These are phyloP conservation scores for Microdochium trichocladiopsis DNA, from an alignment of 2,329 filamentous ascomycete species.

Conservation along the genomic window DNA sequence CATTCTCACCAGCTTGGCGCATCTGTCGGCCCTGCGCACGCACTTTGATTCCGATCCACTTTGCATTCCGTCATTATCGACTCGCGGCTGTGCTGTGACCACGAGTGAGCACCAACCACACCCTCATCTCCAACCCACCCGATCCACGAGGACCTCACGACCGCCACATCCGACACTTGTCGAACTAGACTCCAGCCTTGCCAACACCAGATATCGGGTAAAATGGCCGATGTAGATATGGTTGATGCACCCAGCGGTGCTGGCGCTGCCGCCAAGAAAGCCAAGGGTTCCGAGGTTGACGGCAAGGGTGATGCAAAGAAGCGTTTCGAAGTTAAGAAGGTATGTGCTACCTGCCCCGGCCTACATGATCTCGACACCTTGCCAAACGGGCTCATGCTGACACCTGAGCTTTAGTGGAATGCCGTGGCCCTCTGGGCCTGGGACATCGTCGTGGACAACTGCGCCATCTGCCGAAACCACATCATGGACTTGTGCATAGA, in stretches of 20 bases:
- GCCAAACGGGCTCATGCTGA: conserved; percentile 1
- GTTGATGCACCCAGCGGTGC: conserved; percentile 64
- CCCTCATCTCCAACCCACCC: neutral
- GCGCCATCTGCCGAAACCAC: conserved; percentile 97
- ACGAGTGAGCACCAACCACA: neutral
- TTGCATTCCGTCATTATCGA: too few relatives aligned
- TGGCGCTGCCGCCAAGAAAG: conserved; percentile 44
- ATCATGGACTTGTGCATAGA: conserved; percentile 99
- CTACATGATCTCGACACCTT: neutral
- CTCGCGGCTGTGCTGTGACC: neutral
- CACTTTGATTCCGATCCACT: too few relatives aligned
- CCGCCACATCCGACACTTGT: neutral
- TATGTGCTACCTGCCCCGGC: conserved; percentile 26
- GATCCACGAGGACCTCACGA: neutral
- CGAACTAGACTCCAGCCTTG: too few relatives aligned
- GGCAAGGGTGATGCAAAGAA: conserved; percentile 69
- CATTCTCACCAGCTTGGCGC: too few relatives aligned
- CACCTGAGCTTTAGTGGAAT: conserved; percentile 66
- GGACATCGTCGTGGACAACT: conserved; percentile 99
- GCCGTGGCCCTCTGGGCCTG: conserved; percentile 97
- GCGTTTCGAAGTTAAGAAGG: conserved; percentile 99
- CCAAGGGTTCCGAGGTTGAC: conserved; percentile 35
- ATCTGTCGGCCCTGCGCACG: too few relatives aligned
- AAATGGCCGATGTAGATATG: conserved; percentile 97
- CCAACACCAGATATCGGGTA: too few relatives aligned